Percentiles rank a stretch among this genome's conserved stretches.
These are phyloP conservation scores for Cryomyces minteri DNA, from an alignment of 495 filamentous ascomycete species.

Conservation along the genomic window DNA sequence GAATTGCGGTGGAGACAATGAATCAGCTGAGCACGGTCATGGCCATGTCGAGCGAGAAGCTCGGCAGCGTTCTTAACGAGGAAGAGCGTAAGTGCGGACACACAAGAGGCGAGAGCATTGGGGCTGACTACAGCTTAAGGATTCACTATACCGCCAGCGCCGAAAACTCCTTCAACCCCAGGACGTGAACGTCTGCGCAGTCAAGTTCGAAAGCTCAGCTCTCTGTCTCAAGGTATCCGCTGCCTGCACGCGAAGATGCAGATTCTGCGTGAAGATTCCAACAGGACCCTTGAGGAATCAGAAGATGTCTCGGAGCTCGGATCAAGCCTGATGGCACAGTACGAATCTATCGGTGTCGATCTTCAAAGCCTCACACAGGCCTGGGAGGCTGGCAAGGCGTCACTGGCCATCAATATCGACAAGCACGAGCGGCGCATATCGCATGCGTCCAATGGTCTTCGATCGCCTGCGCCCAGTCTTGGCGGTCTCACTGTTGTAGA, in stretches of 20 bases:
- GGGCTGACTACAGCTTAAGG: neutral
- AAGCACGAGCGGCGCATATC: conserved; percentile 51
- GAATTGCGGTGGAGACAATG: conserved; percentile 59
- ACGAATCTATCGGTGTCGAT: conserved; percentile 85
- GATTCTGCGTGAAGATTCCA: conserved; percentile 76
- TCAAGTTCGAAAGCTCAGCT: conserved; percentile 70
- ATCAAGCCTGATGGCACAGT: conserved; percentile 61
- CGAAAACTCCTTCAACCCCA: conserved; percentile 52
- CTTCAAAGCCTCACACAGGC: conserved; percentile 67
- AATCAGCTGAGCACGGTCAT: conserved; percentile 38
- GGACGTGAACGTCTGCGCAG: conserved; percentile 61
- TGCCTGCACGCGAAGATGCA: conserved; percentile 92
- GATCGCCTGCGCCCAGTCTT: conserved; percentile 63
- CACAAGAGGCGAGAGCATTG: too few species aligned
- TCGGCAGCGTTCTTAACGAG: conserved; percentile 56
- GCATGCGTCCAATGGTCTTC: conserved; percentile 41
- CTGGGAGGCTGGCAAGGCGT: conserved; percentile 74
- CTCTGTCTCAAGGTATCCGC: conserved; percentile 76
- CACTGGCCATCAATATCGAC: conserved; percentile 56
- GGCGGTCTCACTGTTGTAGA: conserved; percentile 72
- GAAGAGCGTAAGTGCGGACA: conserved; percentile 50
- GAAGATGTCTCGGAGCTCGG: conserved; percentile 58
- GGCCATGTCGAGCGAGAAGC: conserved; percentile 29
- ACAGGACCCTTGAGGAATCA: conserved; percentile 51
- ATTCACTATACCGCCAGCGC: conserved; percentile 38